Evolutionary conservation across 306 rosid genomes (phyloP), one percentile per base, ranked within the genome.

Genomic region (Vigna nakashimae): DNA sequence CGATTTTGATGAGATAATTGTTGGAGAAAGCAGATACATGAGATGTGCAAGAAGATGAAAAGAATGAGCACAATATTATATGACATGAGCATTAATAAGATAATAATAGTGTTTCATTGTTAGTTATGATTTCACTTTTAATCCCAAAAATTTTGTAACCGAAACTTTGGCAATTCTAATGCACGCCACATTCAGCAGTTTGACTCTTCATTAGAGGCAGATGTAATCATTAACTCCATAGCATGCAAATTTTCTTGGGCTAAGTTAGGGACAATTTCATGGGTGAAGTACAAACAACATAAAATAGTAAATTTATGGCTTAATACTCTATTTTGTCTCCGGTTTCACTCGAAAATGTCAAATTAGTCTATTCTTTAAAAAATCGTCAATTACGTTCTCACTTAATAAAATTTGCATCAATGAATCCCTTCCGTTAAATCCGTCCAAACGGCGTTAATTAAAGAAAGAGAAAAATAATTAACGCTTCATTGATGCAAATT

Each of bases 1-100:
- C n/a, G 65, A 77, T 73, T 73, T 67, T 81, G 45, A 53, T 66
- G 74, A 32, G 24, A 48, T 68, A 60, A 66, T 43, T 81, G 88
- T 81, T 81, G 81, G 83, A 8, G 70, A 81, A 81, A 69, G 78
- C 78, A 53, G 67, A 36, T 38, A 38, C 83, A 46, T 64, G 1
- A 49, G 56, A 22, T 72, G 36, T 15, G 73, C 38, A 26, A 58
- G 9, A 32, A 67, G 45, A 71, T 11, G 55, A 53, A 56, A 34
- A 14, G 65, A 72, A 14, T 32, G 17, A 28, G 24, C 36, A 0
- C 38, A 36, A 52, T 52, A 43, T 67, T 14, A 34, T 26, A 15
- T 14, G 67, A 60, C 67, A 60, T 60, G 57, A 26, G 46, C 58
- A 10, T 77, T 53, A 26, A 76, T 64, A 50, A 38, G 30, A 53